phyloP scores from a whole-genome alignment of 495 filamentous ascomycete genomes.

The Penicillium egyptiacum region DNA sequence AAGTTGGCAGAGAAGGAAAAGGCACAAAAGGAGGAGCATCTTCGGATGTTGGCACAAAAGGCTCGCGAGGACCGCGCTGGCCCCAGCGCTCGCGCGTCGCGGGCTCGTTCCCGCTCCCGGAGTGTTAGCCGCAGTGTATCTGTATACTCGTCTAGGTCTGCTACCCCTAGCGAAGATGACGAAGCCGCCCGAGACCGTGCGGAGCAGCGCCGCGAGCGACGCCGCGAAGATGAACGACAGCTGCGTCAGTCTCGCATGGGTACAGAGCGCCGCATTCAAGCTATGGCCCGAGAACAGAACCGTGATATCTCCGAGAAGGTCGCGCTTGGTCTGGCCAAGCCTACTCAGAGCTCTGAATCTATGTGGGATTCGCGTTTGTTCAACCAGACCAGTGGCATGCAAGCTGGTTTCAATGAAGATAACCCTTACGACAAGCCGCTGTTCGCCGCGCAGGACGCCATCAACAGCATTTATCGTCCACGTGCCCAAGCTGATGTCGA shows the following conservation, averaged over 20 bases:
- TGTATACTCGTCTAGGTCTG: conserved; percentile 59
- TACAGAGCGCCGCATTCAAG: conserved; percentile 81
- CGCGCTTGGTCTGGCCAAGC: conserved; percentile 91
- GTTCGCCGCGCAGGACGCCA: conserved; percentile 94
- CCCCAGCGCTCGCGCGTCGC: conserved; percentile 52
- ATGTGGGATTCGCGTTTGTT: conserved; percentile 98
- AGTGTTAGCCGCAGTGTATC: conserved; percentile 54
- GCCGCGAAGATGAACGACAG: conserved; percentile 81
- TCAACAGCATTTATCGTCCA: conserved; percentile 91
- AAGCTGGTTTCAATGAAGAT: conserved; percentile 93
- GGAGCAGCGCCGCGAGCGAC: conserved; percentile 71
- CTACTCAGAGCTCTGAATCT: conserved; percentile 79
- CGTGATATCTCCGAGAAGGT: conserved; percentile 98
- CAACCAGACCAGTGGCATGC: conserved; percentile 89
- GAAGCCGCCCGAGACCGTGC: conserved; percentile 71
- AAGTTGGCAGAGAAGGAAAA: conserved; percentile 96
- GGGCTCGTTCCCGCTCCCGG: conserved; percentile 43
- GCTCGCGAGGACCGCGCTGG: conserved; percentile 76
- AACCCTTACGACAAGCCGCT: conserved; percentile 96
- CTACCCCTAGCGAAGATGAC: conserved; percentile 60
- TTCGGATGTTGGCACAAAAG: conserved; percentile 86
- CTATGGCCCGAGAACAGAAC: conserved; percentile 92
- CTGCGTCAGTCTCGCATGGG: conserved; percentile 95
- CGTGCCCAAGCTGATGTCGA: conserved; percentile 65
- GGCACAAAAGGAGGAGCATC: conserved; percentile 85